Percentiles rank a stretch among this genome's conserved stretches.
These are phyloP conservation scores for Plantago rigida DNA, from an alignment of 305 asterid species.

Conservation along the genomic window DNA sequence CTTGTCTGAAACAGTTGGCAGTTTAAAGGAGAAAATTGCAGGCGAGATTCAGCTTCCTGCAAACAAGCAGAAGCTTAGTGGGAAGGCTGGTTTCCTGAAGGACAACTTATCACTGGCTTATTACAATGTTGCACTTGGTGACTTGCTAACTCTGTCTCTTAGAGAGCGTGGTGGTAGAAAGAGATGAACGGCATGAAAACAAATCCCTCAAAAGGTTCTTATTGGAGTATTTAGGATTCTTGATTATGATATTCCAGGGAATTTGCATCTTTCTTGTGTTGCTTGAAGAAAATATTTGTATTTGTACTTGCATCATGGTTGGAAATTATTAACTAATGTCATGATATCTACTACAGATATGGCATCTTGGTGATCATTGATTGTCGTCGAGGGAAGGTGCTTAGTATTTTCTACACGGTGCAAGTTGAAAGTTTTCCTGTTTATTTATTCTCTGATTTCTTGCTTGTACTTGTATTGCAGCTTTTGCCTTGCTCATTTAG, in stretches of 20 bases:
- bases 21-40: slow-evolving; percentile 85
- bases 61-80: slow-evolving; percentile 93
- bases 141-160: slow-evolving; percentile 63
- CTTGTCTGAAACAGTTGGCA: slow-evolving; percentile 66
- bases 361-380: slow-evolving; percentile 28
- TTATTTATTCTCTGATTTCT: slow-evolving; percentile 26
- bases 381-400: slow-evolving; percentile 28
- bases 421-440: slow-evolving; percentile 21
- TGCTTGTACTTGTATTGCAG: slow-evolving; percentile 33
- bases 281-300: slow-evolving; percentile 44
- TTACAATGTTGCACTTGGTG: slow-evolving; percentile 75
- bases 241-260: slow-evolving; percentile 22
- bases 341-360: slow-evolving; percentile 32
- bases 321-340: slow-evolving; percentile 28
- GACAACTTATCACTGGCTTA: slow-evolving; percentile 90
- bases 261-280: slow-evolving; percentile 16
- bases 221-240: slow-evolving; percentile 25
- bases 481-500: slow-evolving; percentile 22
- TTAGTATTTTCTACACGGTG: slow-evolving; percentile 17
- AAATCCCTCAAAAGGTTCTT: slow-evolving; percentile 33
- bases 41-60: slow-evolving; percentile 91
- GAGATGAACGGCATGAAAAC: slow-evolving; percentile 45
- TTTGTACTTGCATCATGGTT: slow-evolving; percentile 30
- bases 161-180: slow-evolving; percentile 99
- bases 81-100: slow-evolving; percentile 96